Base-by-base conservation (phyloP, 2,329 filamentous ascomycete species). In the Penicillium aurantiogriseum region DNA sequence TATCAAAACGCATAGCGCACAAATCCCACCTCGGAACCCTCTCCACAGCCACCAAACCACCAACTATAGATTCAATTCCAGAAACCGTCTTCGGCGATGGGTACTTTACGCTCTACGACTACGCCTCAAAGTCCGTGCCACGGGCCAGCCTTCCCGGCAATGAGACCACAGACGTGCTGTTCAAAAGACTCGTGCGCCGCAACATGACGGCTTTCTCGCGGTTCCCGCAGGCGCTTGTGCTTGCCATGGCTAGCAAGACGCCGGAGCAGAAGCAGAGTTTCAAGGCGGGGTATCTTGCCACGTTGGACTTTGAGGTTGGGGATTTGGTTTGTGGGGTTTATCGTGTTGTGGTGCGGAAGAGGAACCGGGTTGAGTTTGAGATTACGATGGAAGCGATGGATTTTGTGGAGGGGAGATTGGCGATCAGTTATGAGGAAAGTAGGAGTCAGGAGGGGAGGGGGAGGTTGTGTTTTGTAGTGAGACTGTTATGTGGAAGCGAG, bases 271-370 rank as follows among this genome's bases (percentile, higher is more conserved):
- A 49, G 13, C n/a, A 17, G 6, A 74, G 65, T 23, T 73, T 75
- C 31, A 43, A 60, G 19, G 11, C 61, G 0, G 61, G 60, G 3
- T 59, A 71, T 51, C 69, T 75, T 15, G 49, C 57, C 1, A 54
- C 60, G 3, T 56, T 74, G 17, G 61, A 70, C 15, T 74, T 74
- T 27, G 27, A 63, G 0, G 49, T 63, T 4, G 70, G 71, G 0
- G 72, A 75, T 53, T 43, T 72, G 31, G 64, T 74, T 1, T 73
- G 73, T 51, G 72, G 69, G 0, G 44, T 67, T 2, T 75, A 75
- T 52, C 66, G 61, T 0, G 71, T 75, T 15, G 49, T 60, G 2
- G 40, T 61, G 8, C 60, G 72, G n/a, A 60, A 51, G 5, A 47
- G 48, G 17, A 58, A 67, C 17, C 65, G 65, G 39, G 70, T 72